These are phyloP conservation scores for Trifolium repens DNA, from an alignment of 306 rosid genomes.

Conservation along the genomic window DNA sequence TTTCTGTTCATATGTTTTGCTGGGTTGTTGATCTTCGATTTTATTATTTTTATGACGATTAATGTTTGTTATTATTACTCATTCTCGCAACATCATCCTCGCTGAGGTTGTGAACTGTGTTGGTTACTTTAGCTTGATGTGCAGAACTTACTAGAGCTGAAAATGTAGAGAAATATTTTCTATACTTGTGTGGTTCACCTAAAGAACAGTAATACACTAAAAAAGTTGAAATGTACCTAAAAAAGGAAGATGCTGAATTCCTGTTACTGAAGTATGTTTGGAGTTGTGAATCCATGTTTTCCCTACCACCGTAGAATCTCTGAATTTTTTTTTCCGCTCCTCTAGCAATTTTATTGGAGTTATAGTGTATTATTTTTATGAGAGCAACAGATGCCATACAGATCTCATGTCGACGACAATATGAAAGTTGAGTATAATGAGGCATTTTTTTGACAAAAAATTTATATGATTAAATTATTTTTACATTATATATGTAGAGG, in stretches of 20 bases:
- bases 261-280: conserved; percentile 2
- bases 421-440: background rate
- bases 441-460: too few relatives aligned
- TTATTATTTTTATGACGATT: background rate
- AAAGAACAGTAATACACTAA: background rate
- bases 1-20: background rate
- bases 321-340: background rate
- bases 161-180: too few relatives aligned
- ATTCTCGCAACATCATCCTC: background rate
- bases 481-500: too few relatives aligned
- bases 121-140: background rate
- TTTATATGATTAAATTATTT: too few relatives aligned
- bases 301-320: background rate
- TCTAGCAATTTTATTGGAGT: background rate
- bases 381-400: background rate
- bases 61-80: background rate
- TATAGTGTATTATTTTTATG: background rate
- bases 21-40: background rate
- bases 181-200: too few relatives aligned
- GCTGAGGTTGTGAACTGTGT: background rate
- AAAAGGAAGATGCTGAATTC: background rate
- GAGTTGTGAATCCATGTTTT: conserved; percentile 12
- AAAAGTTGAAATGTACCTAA: background rate
- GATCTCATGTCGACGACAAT: background rate
- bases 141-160: background rate